phyloP scores from a whole-genome alignment of 1,284 basidiomycete genomes.

The Ganoderma leucocontextum region DNA sequence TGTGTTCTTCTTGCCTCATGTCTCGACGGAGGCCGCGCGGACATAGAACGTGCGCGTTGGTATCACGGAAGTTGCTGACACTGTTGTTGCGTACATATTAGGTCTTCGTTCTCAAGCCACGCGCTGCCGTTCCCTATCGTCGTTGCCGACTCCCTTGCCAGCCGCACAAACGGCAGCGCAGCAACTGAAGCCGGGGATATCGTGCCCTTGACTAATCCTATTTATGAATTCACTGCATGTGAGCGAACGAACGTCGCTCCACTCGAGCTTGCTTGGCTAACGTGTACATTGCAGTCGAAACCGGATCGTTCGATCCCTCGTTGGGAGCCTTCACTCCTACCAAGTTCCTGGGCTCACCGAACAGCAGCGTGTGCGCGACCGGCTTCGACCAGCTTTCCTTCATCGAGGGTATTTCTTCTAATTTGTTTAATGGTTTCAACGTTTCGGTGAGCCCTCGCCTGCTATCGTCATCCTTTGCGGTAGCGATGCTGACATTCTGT shows the following conservation, averaged over 20 bases:
- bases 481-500: no score
- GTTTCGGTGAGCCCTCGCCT: slow-evolving; percentile 19
- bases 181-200: slow-evolving; percentile 19
- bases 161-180: slow-evolving; percentile 21
- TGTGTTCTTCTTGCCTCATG: neutral
- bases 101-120: slow-evolving; percentile 34
- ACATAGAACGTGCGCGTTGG: neutral
- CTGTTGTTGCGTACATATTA: slow-evolving; percentile 12
- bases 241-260: slow-evolving; percentile 30
- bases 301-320: slow-evolving; percentile 55
- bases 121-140: slow-evolving; percentile 41
- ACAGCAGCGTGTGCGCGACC: slow-evolving; percentile 51
- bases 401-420: slow-evolving; percentile 51
- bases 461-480: neutral
- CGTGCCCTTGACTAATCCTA: slow-evolving; percentile 48
- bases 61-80: neutral
- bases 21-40: neutral
- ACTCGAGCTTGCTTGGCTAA: neutral
- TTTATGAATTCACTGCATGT: slow-evolving; percentile 57
- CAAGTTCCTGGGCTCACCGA: slow-evolving; percentile 53
- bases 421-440: slow-evolving; percentile 28
- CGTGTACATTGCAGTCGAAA: slow-evolving; percentile 43
- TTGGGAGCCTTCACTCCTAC: slow-evolving; percentile 54
- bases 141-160: slow-evolving; percentile 34
- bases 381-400: slow-evolving; percentile 59